A percentile compares a stretch with the other conserved stretches of the same genome.
Evolutionary conservation across 805 yeast species (phyloP).

Genomic region (Barnettozyma wickerhamii): DNA sequence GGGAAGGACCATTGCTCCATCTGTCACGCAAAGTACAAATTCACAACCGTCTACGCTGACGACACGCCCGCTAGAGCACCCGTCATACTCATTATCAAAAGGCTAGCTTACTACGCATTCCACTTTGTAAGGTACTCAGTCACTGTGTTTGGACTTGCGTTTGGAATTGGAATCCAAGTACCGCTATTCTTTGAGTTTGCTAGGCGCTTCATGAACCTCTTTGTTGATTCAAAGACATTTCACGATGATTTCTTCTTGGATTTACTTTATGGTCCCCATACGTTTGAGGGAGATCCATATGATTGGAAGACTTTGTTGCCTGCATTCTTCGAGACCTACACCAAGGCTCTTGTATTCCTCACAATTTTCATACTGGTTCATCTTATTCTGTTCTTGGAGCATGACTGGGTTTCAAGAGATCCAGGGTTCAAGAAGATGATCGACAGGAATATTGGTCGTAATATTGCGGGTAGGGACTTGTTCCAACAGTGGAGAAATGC

Average conservation of each 20-base stretch:
- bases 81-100: slow-evolving; percentile 38
- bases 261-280: slow-evolving; percentile 25
- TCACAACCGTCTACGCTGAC: slow-evolving; percentile 59
- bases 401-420: slow-evolving; percentile 70
- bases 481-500: not conserved
- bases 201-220: slow-evolving; percentile 51
- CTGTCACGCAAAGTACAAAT: slow-evolving; percentile 71
- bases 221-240: slow-evolving; percentile 51
- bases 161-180: slow-evolving; percentile 45
- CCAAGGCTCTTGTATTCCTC: slow-evolving; percentile 32
- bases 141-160: slow-evolving; percentile 23
- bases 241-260: slow-evolving; percentile 22
- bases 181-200: slow-evolving; percentile 56
- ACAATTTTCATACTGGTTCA: slow-evolving; percentile 36
- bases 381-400: slow-evolving; percentile 49
- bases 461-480: slow-evolving; percentile 8
- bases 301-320: slow-evolving; percentile 4
- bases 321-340: slow-evolving; percentile 12
- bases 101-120: slow-evolving; percentile 26
- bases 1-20: slow-evolving; percentile 75
- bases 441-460: slow-evolving; percentile 51
- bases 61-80: slow-evolving; percentile 68
- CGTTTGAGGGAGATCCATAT: slow-evolving; percentile 17
- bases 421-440: slow-evolving; percentile 61
- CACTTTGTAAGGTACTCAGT: slow-evolving; percentile 16